phyloP scores from a whole-genome alignment of 305 asterid species.

The Solanum hybrid region DNA sequence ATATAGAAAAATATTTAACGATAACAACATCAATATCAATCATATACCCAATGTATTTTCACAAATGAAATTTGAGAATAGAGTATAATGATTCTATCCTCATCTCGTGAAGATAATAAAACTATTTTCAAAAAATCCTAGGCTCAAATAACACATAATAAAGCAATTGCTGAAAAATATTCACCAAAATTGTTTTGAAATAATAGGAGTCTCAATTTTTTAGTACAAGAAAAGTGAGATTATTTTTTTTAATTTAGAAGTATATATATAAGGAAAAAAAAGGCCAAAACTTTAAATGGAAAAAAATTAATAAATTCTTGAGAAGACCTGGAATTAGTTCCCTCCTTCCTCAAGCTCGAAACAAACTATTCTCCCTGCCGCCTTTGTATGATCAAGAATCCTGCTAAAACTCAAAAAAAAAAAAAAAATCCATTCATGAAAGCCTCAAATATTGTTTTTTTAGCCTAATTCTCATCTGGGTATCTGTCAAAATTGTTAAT shows the following conservation, averaged over 20 bases:
- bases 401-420: not conserved
- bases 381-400: not conserved
- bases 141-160: not conserved
- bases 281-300: not conserved
- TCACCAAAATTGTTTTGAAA: not conserved
- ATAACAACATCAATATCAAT: not conserved
- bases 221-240: not conserved
- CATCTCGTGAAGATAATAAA: not conserved
- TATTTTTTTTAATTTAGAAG: not conserved
- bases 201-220: not conserved
- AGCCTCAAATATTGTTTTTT: not conserved
- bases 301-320: not conserved
- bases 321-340: not conserved
- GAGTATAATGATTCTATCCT: not conserved
- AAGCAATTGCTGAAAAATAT: not conserved
- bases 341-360: not conserved
- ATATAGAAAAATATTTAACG: not conserved
- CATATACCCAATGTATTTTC: not conserved
- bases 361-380: constrained; percentile 4
- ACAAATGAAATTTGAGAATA: not conserved
- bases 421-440: not conserved
- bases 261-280: not conserved
- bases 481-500: not conserved
- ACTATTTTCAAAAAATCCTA: rapidly evolving
- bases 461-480: constrained; percentile 1